Base-by-base conservation (phyloP, 2,329 filamentous ascomycete species). In the Nemania abortiva region DNA sequence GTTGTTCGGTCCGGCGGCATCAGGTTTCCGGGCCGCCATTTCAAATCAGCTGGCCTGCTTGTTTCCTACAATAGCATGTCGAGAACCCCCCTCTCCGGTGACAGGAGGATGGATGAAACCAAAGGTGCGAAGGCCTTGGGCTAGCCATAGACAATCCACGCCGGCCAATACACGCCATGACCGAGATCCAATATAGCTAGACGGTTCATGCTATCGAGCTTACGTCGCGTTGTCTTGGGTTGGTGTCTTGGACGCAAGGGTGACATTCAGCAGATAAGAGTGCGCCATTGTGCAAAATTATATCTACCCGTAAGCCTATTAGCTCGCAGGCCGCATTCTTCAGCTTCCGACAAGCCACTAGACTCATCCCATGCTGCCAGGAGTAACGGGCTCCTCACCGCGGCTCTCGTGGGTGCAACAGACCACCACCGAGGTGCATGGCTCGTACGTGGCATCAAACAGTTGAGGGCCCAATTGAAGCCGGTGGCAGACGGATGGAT, bases 401-500 rank as follows among this genome's bases (percentile, higher is more conserved):
- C 60, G 64, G 57, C 64, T 65, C 64, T 66, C 49, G 56, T 58
- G 52, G 60, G 42, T 65, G 64, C 59, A 63, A 63, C 27, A 64
- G 47, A 39, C 60, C 61, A 70, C 62, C 57, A 50, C 61, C 61
- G 65, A 68, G 42, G 39, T 68, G 56, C 52, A 65, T 68, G 39
- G 31, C 62, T 56, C 57, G 47, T 68, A 68, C 67, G 68, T 68
- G 65, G 62, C 64, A 68, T 63, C 68, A 56, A 53, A 52, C 59
- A 64, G 45, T 39, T 37, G 45, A 63, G 50, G 49, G 24, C 68
- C 67, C 67, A 75, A 75, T 75, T 54, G 73, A 71, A 72, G 50
- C 71, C 68, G 68, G 70, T 70, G 65, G 65, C 61, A 68, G 74
- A 74, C 72, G 74, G 76, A 76, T 72, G 66, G 74, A 74, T 72